Evolutionary conservation across 2,329 filamentous ascomycete genomes (phyloP).

Genomic region (Phyllosticta citribraziliensis): DNA sequence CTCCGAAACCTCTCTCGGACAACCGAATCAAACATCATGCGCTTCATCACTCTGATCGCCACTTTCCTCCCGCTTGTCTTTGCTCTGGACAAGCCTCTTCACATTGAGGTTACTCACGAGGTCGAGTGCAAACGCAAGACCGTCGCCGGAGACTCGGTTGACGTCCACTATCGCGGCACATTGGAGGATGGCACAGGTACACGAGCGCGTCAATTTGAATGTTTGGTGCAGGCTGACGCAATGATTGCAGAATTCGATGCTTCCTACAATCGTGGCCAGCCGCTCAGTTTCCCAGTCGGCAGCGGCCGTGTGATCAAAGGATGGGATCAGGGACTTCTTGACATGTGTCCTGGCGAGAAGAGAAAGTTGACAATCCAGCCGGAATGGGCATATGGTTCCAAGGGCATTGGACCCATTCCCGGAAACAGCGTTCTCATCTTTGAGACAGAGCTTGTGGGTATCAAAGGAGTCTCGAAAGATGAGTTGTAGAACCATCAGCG

Average conservation of each 20-base stretch:
- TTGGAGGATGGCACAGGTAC: constrained; percentile 48
- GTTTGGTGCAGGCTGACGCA: neutral
- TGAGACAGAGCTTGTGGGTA: constrained; percentile 72
- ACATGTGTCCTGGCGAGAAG: constrained; percentile 96
- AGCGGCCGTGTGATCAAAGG: constrained; percentile 80
- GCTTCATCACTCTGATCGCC: constrained; percentile 3
- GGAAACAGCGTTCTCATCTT: constrained; percentile 79
- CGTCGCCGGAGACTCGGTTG: constrained; percentile 36
- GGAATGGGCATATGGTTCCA: constrained; percentile 69
- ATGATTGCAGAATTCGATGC: constrained; percentile 61
- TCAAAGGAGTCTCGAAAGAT: constrained; percentile 1
- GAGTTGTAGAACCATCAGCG: neutral
- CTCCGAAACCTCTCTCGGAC: neutral
- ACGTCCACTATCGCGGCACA: constrained; percentile 42
- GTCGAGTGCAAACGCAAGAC: constrained; percentile 36
- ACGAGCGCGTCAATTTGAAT: neutral
- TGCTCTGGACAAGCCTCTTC: constrained; percentile 17
- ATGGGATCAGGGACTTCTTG: constrained; percentile 82
- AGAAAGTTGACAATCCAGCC: constrained; percentile 82
- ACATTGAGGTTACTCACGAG: constrained; percentile 33
- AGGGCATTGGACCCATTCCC: constrained; percentile 66
- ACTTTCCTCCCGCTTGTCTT: constrained; percentile 7
- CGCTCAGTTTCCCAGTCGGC: constrained; percentile 73
- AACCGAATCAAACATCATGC: constrained; percentile 2
- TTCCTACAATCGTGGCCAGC: constrained; percentile 64